phyloP scores from a whole-genome alignment of 257 asterid genomes.

The Solanum neorickii region DNA sequence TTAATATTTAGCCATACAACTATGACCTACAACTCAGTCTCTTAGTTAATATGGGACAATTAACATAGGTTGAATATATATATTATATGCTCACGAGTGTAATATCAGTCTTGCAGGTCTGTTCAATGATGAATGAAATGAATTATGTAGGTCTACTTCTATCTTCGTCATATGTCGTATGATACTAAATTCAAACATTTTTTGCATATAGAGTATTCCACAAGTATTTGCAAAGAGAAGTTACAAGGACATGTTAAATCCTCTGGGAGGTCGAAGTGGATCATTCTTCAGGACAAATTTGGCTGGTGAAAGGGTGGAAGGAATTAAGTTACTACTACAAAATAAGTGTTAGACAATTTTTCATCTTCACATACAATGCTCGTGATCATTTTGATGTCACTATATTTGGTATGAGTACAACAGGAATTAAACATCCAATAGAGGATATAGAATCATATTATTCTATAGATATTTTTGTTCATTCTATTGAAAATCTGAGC shows the following conservation, averaged over 20 bases:
- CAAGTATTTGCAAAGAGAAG: too few species aligned
- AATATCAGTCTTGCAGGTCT: neutral
- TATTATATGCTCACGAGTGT: too few species aligned
- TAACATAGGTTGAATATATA: neutral
- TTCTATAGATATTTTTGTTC: too few species aligned
- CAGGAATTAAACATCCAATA: too few species aligned
- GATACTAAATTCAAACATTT: too few species aligned
- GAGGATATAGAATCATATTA: neutral
- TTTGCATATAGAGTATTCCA: too few species aligned
- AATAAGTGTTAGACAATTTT: neutral
- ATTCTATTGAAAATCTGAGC: too few species aligned
- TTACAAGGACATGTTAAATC: too few species aligned
- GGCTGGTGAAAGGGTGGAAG: neutral
- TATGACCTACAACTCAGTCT: neutral
- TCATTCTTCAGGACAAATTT: too few species aligned
- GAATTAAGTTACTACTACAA: neutral
- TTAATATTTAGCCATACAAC: neutral
- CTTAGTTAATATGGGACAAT: neutral
- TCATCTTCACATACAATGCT: neutral
- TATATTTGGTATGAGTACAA: neutral
- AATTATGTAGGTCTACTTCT: too few species aligned
- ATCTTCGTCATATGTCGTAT: too few species aligned
- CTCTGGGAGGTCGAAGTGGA: too few species aligned
- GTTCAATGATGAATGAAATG: neutral
- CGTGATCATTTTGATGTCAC: neutral